Base-by-base conservation (phyloP, 192 early-diverging fungal genomes). In the Dissophora ornata region DNA sequence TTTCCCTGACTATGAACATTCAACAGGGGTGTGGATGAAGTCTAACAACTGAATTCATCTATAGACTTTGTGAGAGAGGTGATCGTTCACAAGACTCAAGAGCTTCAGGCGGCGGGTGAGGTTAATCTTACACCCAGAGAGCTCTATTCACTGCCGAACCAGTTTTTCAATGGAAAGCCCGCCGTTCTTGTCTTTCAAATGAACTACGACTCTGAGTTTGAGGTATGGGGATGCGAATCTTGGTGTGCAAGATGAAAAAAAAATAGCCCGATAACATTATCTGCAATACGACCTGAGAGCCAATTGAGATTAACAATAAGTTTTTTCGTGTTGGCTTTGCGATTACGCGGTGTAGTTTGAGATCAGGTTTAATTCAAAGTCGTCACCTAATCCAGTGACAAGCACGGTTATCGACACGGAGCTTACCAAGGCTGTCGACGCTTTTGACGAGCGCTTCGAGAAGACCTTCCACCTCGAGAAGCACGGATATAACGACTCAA, bases 371-470 rank as follows among this genome's bases (percentile, higher is more conserved):
- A 67, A 36, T 22, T 77, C 73, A 15, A 62, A 62, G 25, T 77
- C 73, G 2, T 77, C 73, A 16, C 64, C 64, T 13, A 67, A 77
- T 51, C 34, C 46, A 21, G 65, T 61, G 18, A 67, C 73, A 3
- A 67, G 34, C 12, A 19, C 22, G 3, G 29, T 26, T 11, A 77
- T 77, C 21, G 57, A 26, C 22, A 24, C 45, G 6, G 58, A 30
- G 5, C 59, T 91, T 26, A 44, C 69, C 44, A 38, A 53, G 18
- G 78, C 75, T 0, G 65, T 67, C 25, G 45, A 45, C 0, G 69
- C 57, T 16, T 96, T 93, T 78, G 91, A 95, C 57, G 9, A 70
- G 22, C 81, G 90, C 21, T 97, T 97, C 66, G 92, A 95, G 57
- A 50, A 83, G 0, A 86, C 82, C 0, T 96, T 95, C 77, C 79